A percentile compares a stretch with the other conserved stretches of the same genome.
Evolutionary conservation across 495 filamentous ascomycete species (phyloP).

Genomic region (Tuber indicum): DNA sequence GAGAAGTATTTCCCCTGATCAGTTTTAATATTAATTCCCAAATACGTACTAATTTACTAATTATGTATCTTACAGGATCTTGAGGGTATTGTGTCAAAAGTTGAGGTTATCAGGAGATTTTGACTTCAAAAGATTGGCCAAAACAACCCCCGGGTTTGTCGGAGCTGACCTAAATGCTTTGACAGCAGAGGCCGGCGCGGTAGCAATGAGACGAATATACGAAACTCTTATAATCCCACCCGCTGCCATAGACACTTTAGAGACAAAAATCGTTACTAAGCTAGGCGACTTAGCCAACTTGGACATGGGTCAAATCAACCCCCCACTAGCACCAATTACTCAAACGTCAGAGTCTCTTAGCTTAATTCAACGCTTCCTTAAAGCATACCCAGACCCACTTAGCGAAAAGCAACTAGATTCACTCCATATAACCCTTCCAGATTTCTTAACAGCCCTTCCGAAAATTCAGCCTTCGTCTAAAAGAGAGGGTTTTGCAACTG

Average conservation of each 20-base stretch:
- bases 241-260: neutral
- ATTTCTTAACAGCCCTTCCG: constrained; percentile 71
- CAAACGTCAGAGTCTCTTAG: constrained; percentile 12
- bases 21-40: neutral
- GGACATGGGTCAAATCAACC: constrained; percentile 23
- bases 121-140: constrained; percentile 72
- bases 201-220: constrained; percentile 56
- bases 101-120: constrained; percentile 64
- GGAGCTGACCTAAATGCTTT: constrained; percentile 87
- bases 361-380: constrained; percentile 42
- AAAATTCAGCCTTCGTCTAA: constrained; percentile 89
- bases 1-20: constrained; percentile 50
- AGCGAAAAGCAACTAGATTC: constrained; percentile 35
- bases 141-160: constrained; percentile 87
- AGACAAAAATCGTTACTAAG: neutral
- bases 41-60: neutral
- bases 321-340: neutral
- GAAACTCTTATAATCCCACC: constrained; percentile 43
- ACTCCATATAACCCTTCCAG: constrained; percentile 44
- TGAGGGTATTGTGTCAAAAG: constrained; percentile 68
- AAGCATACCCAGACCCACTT: constrained; percentile 46
- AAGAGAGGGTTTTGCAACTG: constrained; percentile 92
- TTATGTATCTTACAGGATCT: constrained; percentile 48
- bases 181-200: constrained; percentile 64
- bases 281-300: constrained; percentile 14